Conservation (phyloP, 176 grass and related monocot genomes). For the Oryza longistaminata region DNA sequence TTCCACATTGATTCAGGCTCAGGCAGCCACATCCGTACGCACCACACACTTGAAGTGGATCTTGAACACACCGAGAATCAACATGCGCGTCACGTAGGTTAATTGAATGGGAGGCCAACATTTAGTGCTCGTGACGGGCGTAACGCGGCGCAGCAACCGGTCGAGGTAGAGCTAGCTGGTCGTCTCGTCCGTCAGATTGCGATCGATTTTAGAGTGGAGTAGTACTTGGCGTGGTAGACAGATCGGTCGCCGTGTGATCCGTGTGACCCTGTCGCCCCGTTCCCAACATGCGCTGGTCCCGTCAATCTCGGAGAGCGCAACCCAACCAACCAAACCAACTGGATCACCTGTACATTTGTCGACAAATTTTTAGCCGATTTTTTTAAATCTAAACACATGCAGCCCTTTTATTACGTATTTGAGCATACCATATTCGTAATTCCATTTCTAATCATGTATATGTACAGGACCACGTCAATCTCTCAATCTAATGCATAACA, state of each 20-base stretch:
- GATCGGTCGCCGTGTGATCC: slow-evolving; percentile 1
- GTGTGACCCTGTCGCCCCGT: slow-evolving; percentile 6
- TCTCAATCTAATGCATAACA: too few species aligned
- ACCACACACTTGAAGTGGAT: too few species aligned
- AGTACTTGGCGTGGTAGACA: too few species aligned
- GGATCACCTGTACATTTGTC: too few species aligned
- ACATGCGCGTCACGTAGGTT: neutral
- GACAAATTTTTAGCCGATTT: too few species aligned
- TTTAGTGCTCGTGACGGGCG: slow-evolving; percentile 44
- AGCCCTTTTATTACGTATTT: too few species aligned
- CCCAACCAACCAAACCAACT: too few species aligned
- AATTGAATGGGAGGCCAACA: neutral
- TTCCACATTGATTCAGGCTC: slow-evolving; percentile 14
- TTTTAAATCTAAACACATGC: too few species aligned
- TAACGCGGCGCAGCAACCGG: slow-evolving; percentile 34
- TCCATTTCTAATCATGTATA: too few species aligned
- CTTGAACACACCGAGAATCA: neutral
- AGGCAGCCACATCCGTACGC: neutral
- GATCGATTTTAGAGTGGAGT: neutral
- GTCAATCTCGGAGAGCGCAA: too few species aligned
- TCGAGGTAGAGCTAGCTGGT: neutral
- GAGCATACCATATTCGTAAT: too few species aligned
- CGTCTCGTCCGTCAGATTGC: neutral
- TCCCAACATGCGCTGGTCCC: neutral
- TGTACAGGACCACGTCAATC: too few species aligned